A percentile compares a stretch with the other conserved stretches of the same genome.
Conservation (phyloP, 2,329 filamentous ascomycete genomes). For the Colletotrichum chrysophilum region DNA sequence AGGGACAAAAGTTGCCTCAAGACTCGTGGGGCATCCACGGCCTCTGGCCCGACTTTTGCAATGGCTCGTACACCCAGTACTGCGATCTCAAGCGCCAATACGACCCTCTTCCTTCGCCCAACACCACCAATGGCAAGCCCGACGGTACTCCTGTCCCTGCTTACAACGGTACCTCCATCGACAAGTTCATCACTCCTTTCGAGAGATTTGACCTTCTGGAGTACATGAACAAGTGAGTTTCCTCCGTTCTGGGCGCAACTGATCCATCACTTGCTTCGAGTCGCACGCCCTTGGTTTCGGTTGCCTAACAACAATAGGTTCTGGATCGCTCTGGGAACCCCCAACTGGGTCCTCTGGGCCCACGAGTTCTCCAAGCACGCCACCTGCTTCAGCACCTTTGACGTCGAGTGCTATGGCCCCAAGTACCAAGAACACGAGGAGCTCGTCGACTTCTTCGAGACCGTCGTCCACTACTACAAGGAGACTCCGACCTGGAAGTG, state of each 20-base stretch:
- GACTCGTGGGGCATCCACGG: constrained; percentile 66
- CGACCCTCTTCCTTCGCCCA: constrained; percentile 65
- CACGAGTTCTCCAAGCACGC: constrained; percentile 74
- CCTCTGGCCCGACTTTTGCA: constrained; percentile 60
- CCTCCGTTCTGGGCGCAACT: background rate
- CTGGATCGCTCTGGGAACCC: constrained; percentile 64
- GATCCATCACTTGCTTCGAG: background rate
- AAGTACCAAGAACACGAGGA: constrained; percentile 61
- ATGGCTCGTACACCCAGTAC: constrained; percentile 67
- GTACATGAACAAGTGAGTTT: constrained; percentile 64
- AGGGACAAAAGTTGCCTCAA: constrained; percentile 63
- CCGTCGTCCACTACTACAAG: constrained; percentile 61
- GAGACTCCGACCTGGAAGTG: constrained; percentile 65
- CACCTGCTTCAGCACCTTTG: constrained; percentile 71
- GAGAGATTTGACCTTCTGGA: constrained; percentile 64
- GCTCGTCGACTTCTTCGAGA: constrained; percentile 68
- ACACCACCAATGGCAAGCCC: constrained; percentile 64
- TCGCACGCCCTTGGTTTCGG: background rate
- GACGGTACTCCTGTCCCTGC: constrained; percentile 59
- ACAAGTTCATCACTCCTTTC: constrained; percentile 62
- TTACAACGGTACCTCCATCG: constrained; percentile 63
- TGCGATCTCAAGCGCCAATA: constrained; percentile 70
- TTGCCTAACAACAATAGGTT: constrained; percentile 31
- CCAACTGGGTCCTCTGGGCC: constrained; percentile 67
- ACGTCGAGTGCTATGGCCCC: constrained; percentile 68